Conservation (phyloP, 345 rosid species). For the Moricandia moricandioides region DNA sequence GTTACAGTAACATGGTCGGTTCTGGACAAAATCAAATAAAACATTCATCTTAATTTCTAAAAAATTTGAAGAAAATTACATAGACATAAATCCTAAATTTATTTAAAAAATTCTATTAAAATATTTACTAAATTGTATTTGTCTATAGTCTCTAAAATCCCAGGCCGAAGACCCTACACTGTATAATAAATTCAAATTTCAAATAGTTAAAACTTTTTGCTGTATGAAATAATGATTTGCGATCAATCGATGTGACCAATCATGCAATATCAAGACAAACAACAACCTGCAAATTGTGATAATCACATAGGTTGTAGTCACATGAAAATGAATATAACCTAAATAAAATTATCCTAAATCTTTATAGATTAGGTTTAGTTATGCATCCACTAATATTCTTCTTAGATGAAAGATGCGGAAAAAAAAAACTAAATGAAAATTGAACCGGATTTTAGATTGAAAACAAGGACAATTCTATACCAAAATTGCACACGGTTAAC, state of each 20-base stretch:
- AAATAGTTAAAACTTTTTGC: not conserved
- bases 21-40: too few relatives aligned
- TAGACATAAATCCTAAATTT: too few relatives aligned
- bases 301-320: not conserved
- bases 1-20: too few relatives aligned
- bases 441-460: not conserved
- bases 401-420: not conserved
- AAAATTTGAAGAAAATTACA: too few relatives aligned
- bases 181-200: too few relatives aligned
- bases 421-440: not conserved
- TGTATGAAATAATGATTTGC: not conserved
- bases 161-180: too few relatives aligned
- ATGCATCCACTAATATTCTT: not conserved
- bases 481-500: not conserved
- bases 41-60: too few relatives aligned
- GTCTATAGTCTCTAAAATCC: too few relatives aligned
- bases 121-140: too few relatives aligned
- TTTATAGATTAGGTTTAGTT: not conserved
- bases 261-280: not conserved
- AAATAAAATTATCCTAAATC: not conserved
- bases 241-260: not conserved
- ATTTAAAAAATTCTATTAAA: too few relatives aligned
- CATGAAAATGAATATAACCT: not conserved
- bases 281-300: not conserved
- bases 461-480: not conserved